Evolutionary conservation across 2,329 filamentous ascomycete genomes (phyloP), one percentile per base, ranked within the genome.

Genomic region (Penicillium sp.): DNA sequence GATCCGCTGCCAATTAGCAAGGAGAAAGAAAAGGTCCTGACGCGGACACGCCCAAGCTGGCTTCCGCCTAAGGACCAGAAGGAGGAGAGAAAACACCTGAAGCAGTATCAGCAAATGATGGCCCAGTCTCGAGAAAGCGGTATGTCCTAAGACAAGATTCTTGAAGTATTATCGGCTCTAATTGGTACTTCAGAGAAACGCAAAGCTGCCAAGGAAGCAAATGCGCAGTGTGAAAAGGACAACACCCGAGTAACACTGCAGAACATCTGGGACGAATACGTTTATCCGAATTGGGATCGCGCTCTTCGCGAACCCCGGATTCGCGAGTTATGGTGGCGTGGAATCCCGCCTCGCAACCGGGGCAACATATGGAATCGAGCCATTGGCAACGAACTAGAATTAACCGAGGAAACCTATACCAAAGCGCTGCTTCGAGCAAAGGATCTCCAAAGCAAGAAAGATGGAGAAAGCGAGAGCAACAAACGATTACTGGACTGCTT

Each of bases 51-150:
- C 77, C 92, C 81, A 35, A 87, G 81, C 46, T 89, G 81, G 86
- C 78, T 85, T 51, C 86, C 85, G 20, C 85, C 85, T 9, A 86
- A 83, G 75, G 87, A 94, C 62, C 92, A 91, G 2, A 89, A 89
- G 52, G 94, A 99, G 73, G 94, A 99, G 76, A 89, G 85, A 71
- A 88, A 87, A 63, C 94, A 99, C 73, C 72, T 99, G 62, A 92
- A 85, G 68, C 81, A 87, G 65, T 87, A 85, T 68, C 82, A 86
- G 73, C 79, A 77, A 64, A 87, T 87, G 83, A 84, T 87, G 82
- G 80, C 81, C n/a, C 75, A 80, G 43, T 81, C 84, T 29, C 77
- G 82, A 39, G 84, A 86, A 74, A 78, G 80, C 55, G 80, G 81
- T 81, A 71, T 64, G 78, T 68, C 45, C 24, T 20, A 26, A 31